Conservation (phyloP, 2,329 filamentous ascomycete genomes). For the Exophiala oligosperma region DNA sequence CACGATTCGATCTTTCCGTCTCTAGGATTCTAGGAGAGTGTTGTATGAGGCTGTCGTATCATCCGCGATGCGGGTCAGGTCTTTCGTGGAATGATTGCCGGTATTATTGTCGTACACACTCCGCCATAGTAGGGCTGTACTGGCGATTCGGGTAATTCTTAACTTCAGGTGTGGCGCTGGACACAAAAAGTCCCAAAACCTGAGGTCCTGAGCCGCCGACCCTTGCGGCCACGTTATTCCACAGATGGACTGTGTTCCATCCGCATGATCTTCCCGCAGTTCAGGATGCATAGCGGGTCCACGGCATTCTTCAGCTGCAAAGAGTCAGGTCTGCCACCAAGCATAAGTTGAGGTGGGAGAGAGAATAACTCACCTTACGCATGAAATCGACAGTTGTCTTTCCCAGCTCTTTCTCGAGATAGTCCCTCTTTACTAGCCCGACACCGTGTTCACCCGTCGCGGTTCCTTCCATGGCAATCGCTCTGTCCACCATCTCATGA, state of each 20-base stretch:
- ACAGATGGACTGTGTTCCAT: not conserved
- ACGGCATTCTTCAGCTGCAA: not conserved
- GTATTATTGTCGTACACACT: no score
- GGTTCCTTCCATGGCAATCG: conserved; percentile 69
- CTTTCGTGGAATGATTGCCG: no score
- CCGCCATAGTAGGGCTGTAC: no score
- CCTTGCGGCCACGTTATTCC: no score
- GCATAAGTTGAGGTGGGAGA: not conserved
- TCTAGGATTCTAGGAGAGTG: no score
- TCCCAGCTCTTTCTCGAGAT: conserved; percentile 62
- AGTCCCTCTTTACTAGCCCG: conserved; percentile 68
- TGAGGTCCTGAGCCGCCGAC: no score
- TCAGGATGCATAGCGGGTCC: not conserved
- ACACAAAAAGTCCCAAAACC: no score
- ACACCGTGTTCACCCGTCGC: conserved; percentile 73
- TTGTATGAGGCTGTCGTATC: no score
- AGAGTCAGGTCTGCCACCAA: not conserved
- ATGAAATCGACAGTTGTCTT: conserved; percentile 62
- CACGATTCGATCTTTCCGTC: no score
- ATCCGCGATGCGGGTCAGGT: no score
- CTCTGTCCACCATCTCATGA: conserved; percentile 68
- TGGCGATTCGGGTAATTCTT: no score
- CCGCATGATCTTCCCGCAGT: not conserved
- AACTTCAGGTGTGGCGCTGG: no score
- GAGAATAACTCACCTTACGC: conserved; percentile 47